These are phyloP conservation scores for Cunninghamia lanceolata DNA, from an alignment of 75 land plant genomes.

Conservation along the genomic window DNA sequence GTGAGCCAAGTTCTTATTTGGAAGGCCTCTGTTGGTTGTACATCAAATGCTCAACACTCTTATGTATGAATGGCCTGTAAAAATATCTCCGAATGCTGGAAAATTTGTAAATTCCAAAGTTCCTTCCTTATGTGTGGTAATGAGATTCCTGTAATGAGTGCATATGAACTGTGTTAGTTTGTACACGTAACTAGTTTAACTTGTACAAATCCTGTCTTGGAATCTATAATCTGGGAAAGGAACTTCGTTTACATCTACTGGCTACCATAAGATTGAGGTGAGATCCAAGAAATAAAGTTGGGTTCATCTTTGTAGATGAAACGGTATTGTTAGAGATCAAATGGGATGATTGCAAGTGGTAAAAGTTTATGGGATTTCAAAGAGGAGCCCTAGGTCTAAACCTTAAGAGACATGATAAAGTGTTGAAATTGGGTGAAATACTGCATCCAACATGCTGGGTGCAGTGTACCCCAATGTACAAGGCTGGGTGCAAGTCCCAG, in stretches of 20 bases:
- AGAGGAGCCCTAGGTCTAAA: neutral
- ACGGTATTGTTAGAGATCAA: neutral
- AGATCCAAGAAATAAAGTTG: neutral
- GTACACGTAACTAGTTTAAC: neutral
- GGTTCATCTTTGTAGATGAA: neutral
- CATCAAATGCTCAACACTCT: neutral
- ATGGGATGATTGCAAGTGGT: neutral
- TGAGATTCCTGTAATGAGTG: neutral
- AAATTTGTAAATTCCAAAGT: neutral
- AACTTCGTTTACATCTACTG: neutral
- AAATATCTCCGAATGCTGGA: neutral
- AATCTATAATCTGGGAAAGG: neutral
- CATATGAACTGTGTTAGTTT: neutral
- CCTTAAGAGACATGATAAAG: neutral
- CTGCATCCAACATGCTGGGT: neutral
- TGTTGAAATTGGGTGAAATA: neutral
- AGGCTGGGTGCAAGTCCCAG: neutral
- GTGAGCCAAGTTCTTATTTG: neutral
- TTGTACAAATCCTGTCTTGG: neutral
- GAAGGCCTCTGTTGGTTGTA: neutral
- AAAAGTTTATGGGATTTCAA: neutral
- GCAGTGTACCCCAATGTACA: neutral
- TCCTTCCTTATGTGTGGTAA: neutral
- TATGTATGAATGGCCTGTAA: neutral
- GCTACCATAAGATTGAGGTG: neutral